phyloP scores from a whole-genome alignment of 164 flowering plant genomes.

The Vitis riparia region DNA sequence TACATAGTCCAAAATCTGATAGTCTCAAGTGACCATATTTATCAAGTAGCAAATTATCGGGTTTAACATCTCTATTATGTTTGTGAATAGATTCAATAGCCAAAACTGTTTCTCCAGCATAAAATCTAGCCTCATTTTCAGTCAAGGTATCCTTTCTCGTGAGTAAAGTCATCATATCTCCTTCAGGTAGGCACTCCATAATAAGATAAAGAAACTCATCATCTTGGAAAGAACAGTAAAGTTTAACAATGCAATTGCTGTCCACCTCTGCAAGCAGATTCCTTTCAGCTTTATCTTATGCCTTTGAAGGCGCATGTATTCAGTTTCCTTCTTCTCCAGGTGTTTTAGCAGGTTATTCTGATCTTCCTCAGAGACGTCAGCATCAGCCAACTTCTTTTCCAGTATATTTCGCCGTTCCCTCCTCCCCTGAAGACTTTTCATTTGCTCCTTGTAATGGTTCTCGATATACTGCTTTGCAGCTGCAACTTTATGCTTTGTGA shows the following conservation, averaged over 20 bases:
- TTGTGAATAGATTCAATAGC: slow-evolving; percentile 80
- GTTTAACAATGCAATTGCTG: slow-evolving; percentile 78
- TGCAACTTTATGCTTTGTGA: slow-evolving; percentile 64
- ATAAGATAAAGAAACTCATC: slow-evolving; percentile 73
- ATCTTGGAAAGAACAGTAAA: slow-evolving; percentile 82
- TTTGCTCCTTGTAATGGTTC: slow-evolving; percentile 80
- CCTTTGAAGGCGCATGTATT: slow-evolving; percentile 79
- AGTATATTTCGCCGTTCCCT: slow-evolving; percentile 54
- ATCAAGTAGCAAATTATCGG: slow-evolving; percentile 79
- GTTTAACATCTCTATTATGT: slow-evolving; percentile 79
- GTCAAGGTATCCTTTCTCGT: slow-evolving; percentile 77
- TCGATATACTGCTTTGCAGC: slow-evolving; percentile 82
- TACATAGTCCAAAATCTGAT: slow-evolving; percentile 81
- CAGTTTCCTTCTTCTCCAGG: slow-evolving; percentile 76
- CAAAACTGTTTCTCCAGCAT: slow-evolving; percentile 72
- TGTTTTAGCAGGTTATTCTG: slow-evolving; percentile 63
- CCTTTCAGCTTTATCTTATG: slow-evolving; percentile 84
- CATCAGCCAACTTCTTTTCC: slow-evolving; percentile 73
- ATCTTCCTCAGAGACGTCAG: slow-evolving; percentile 82
- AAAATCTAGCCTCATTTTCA: slow-evolving; percentile 72
- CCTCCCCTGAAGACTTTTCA: slow-evolving; percentile 69
- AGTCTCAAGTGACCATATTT: slow-evolving; percentile 66
- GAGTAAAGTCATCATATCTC: slow-evolving; percentile 79
- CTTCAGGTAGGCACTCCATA: slow-evolving; percentile 83
- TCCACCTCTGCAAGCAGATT: slow-evolving; percentile 83